These are phyloP conservation scores for Carex arenaria DNA, from an alignment of 202 grass and related monocot species.

Conservation along the genomic window DNA sequence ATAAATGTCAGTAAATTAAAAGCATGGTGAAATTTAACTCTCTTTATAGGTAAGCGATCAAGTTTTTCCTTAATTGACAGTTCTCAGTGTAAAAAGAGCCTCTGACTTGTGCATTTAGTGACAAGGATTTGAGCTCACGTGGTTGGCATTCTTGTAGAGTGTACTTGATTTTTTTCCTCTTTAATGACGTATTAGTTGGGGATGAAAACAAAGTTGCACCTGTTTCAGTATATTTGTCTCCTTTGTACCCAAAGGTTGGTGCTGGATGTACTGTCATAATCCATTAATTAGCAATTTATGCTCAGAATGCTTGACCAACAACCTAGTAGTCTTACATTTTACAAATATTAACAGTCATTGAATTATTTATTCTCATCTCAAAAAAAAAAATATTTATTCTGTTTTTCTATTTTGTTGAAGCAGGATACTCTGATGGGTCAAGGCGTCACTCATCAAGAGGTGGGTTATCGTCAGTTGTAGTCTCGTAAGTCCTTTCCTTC, in stretches of 20 bases:
- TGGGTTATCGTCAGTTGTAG: conserved; percentile 24
- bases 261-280: neutral
- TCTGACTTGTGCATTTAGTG: neutral
- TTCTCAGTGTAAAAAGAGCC: no score
- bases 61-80: neutral
- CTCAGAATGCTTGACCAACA: neutral
- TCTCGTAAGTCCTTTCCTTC: neutral
- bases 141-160: neutral
- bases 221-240: neutral
- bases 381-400: neutral
- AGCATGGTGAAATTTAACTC: neutral
- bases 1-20: neutral
- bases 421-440: conserved; percentile 65
- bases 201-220: neutral
- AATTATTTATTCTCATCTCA: neutral
- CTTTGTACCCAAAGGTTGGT: neutral
- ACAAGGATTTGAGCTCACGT: neutral
- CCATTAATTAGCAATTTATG: neutral
- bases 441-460: conserved; percentile 59
- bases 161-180: neutral
- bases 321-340: neutral
- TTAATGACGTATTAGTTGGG: neutral
- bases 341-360: neutral
- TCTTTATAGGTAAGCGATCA: neutral
- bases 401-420: neutral